Evolutionary conservation across 148 eudicot species (phyloP).

Genomic region (Camellia lanceoleosa): DNA sequence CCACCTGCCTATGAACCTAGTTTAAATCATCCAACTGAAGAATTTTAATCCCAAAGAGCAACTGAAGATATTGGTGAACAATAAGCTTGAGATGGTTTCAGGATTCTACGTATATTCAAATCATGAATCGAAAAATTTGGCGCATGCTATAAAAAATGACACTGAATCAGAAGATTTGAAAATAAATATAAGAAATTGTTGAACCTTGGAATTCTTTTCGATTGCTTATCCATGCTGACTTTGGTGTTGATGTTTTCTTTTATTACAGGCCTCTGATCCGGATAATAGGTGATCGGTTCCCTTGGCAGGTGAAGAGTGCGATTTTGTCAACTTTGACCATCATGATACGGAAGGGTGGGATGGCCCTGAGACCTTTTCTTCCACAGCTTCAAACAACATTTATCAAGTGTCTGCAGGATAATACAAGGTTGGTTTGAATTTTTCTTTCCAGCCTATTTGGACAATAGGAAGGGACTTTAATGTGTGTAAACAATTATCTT

Average conservation of each 20-base stretch:
- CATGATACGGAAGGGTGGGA: conserved; percentile 89
- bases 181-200: neutral
- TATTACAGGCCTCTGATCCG: conserved; percentile 85
- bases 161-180: too few species aligned
- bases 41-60: neutral
- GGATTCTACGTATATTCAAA: neutral
- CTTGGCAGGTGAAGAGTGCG: conserved; percentile 99
- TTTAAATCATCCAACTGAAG: neutral
- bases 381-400: conserved; percentile 99
- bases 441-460: neutral
- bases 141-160: too few species aligned
- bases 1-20: neutral
- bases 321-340: conserved; percentile 85
- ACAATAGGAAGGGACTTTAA: neutral
- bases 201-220: neutral
- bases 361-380: conserved; percentile 89
- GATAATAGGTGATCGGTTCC: conserved; percentile 93
- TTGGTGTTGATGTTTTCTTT: neutral
- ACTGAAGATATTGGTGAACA: neutral
- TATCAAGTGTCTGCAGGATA: conserved; percentile 86
- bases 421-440: conserved; percentile 56
- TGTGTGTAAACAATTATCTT: neutral
- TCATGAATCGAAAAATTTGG: too few species aligned
- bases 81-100: conserved; percentile 3
- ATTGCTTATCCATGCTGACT: neutral